Base-by-base conservation (phyloP, 305 asterid genomes). In the Euphrasia arctica region DNA sequence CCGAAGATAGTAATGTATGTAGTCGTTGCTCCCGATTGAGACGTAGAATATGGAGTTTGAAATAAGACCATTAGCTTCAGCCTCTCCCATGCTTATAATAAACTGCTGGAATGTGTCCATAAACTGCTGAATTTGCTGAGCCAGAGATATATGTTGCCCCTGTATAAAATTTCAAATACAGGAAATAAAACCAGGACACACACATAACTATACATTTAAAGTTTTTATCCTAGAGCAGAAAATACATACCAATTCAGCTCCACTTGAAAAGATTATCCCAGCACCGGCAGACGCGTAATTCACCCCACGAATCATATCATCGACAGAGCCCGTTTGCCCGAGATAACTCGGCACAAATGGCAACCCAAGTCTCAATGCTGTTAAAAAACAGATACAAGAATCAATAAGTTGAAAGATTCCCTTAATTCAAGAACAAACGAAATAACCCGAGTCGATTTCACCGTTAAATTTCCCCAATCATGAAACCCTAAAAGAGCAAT, bases 261-360 rank as follows among this genome's bases (percentile, higher is more conserved):
- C 99, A 64, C 97, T 88, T 10, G 97, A 86, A 76, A 83, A 86
- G 67, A 90, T 88, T 70, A 90, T 86, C 51, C 96, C 97, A 39
- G 96, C 89, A 55, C 93, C 95, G 62, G 97, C 99, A 69, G 96
- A 93, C 63, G 99, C 99, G 67, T 90, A 93, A 64, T 90, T 90
- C 29, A 86, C 95, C 32, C 96, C 99, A 54, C 36, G 88, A 67
- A 64, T 62, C 96, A 90, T 88, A 63, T 82, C 89, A 4, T 85
- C 75, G 9, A 81, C 65, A 0, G 96, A 80, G 47, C 88, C 85
- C n/a, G 74, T 71, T 71, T 75, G 95, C 88, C 6, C 80, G 77
- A 41, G 81, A 72, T 90, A 93, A 72, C 86, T 93, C 58, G 96
- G 97, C 67, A 90, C 95, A 62, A 86, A 86, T 5, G 99, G 97